phyloP scores from a whole-genome alignment of 345 rosid species.

The Salix purpurea region DNA sequence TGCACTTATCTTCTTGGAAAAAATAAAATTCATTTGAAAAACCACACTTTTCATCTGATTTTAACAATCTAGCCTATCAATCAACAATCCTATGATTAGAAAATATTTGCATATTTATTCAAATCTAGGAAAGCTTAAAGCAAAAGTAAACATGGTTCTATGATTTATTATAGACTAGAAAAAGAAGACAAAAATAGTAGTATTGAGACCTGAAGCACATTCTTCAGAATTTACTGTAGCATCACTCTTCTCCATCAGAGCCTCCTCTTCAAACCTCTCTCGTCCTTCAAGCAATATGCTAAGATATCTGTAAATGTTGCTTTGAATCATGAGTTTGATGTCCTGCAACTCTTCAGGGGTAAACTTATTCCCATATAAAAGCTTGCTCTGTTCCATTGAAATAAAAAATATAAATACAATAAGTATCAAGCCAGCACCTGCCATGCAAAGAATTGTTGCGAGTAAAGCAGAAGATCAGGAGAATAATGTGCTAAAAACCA shows the following conservation, averaged over 20 bases:
- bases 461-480: background rate
- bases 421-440: background rate
- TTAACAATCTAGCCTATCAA: too few relatives aligned
- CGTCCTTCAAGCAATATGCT: constrained; percentile 64
- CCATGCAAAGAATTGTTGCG: background rate
- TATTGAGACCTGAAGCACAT: constrained; percentile 35
- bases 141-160: background rate
- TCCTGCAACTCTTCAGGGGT: constrained; percentile 48
- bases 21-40: too few relatives aligned
- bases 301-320: constrained; percentile 61
- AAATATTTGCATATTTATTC: background rate
- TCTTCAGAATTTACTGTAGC: constrained; percentile 18
- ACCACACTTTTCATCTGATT: too few relatives aligned
- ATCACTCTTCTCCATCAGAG: constrained; percentile 21
- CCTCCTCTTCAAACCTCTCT: constrained; percentile 56
- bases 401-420: background rate
- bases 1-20: too few relatives aligned
- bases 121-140: background rate
- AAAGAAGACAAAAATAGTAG: background rate
- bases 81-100: too few relatives aligned
- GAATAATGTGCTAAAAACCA: background rate
- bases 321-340: constrained; percentile 63
- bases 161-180: background rate
- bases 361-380: constrained; percentile 51
- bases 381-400: constrained; percentile 38